Conservation (phyloP, 768 basidiomycete species). For the Boletus reticulatus region DNA sequence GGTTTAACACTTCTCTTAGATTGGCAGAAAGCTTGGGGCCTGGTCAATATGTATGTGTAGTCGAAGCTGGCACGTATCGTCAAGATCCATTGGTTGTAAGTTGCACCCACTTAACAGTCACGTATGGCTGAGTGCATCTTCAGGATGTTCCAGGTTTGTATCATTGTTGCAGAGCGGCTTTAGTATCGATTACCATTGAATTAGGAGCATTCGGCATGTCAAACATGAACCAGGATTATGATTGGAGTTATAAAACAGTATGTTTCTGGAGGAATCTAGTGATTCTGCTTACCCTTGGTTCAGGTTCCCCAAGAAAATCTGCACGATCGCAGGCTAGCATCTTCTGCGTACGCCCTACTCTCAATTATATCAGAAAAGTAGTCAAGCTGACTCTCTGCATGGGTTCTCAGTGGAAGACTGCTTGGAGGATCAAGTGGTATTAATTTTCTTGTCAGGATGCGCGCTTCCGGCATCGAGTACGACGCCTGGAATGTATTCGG, state of each 20-base stretch:
- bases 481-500: slow-evolving; percentile 19
- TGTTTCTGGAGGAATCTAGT: background rate
- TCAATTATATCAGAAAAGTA: background rate
- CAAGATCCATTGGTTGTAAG: slow-evolving; percentile 13
- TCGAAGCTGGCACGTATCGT: slow-evolving; percentile 15
- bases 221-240: slow-evolving; percentile 4
- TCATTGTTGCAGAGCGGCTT: background rate
- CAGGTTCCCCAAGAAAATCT: slow-evolving; percentile 16
- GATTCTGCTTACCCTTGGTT: background rate
- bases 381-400: background rate
- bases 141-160: slow-evolving; percentile 20
- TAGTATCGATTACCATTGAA: background rate
- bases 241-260: slow-evolving; percentile 18
- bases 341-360: slow-evolving; percentile 5
- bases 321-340: background rate
- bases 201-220: slow-evolving; percentile 7
- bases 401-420: slow-evolving; percentile 11
- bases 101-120: background rate
- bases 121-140: background rate
- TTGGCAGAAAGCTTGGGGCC: slow-evolving; percentile 11
- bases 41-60: slow-evolving; percentile 17
- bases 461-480: slow-evolving; percentile 18
- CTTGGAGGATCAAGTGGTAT: slow-evolving; percentile 21
- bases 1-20: background rate
- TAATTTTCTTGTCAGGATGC: slow-evolving; percentile 18